phyloP scores from a whole-genome alignment of 2,329 filamentous ascomycete genomes.

The Myriosclerotinia duriaeana region DNA sequence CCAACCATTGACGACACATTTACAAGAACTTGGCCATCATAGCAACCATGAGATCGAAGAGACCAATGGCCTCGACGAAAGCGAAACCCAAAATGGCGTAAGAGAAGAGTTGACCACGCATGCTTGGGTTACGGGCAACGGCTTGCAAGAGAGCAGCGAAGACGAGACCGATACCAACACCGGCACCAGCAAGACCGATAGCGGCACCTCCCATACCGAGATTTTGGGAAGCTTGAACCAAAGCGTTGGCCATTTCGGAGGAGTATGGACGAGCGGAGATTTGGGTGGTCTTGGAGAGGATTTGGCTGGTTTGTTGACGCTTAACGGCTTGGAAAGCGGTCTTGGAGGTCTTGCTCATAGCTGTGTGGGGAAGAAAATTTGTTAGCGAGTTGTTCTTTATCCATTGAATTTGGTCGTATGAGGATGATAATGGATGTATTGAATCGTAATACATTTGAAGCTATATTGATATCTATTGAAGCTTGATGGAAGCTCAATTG shows the following conservation, averaged over 20 bases:
- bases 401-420: conserved; percentile 17
- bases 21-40: conserved; percentile 86
- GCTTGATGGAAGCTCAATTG: conserved; percentile 19
- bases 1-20: conserved; percentile 25
- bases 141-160: conserved; percentile 86
- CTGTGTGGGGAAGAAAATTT: conserved; percentile 40
- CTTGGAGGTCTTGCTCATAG: conserved; percentile 37
- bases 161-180: conserved; percentile 94
- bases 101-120: conserved; percentile 93
- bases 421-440: conserved; percentile 7
- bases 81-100: conserved; percentile 95
- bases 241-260: conserved; percentile 82
- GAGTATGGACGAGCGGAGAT: conserved; percentile 62
- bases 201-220: conserved; percentile 84
- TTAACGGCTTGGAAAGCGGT: conserved; percentile 50
- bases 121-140: conserved; percentile 91
- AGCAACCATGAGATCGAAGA: conserved; percentile 88
- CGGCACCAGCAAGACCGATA: conserved; percentile 88
- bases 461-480: neutral
- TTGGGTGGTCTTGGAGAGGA: conserved; percentile 54
- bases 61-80: conserved; percentile 90
- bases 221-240: conserved; percentile 90
- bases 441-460: conserved; percentile 17
- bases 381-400: conserved; percentile 34
- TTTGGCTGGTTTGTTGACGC: conserved; percentile 67